Evolutionary conservation across 768 basidiomycete species (phyloP).

Genomic region (Psilocybe cubensis): DNA sequence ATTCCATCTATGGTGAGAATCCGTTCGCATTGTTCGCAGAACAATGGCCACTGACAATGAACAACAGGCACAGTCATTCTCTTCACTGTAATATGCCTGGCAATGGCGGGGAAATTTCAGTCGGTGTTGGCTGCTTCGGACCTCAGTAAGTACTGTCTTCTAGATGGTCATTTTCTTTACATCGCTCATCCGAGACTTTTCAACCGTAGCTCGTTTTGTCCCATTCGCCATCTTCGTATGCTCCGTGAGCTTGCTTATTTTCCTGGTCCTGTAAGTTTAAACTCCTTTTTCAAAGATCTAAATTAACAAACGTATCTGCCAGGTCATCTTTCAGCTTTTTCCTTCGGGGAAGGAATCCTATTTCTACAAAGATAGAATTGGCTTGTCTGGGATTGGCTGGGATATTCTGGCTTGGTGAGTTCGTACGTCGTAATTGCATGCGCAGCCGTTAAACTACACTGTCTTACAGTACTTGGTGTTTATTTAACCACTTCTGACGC

Average conservation of each 20-base stretch:
- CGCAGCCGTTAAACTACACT: slow-evolving; percentile 16
- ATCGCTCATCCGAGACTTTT: slow-evolving; percentile 9
- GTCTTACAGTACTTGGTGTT: slow-evolving; percentile 75
- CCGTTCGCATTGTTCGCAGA: slow-evolving; percentile 5
- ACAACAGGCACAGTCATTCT: slow-evolving; percentile 62
- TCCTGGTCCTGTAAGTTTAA: slow-evolving; percentile 61
- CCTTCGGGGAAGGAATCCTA: slow-evolving; percentile 70
- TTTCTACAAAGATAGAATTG: slow-evolving; percentile 78
- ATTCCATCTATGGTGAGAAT: slow-evolving; percentile 65
- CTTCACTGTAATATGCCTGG: slow-evolving; percentile 80
- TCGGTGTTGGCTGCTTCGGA: slow-evolving; percentile 72
- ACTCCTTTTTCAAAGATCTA: slow-evolving; percentile 13
- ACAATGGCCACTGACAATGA: neutral
- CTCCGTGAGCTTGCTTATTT: slow-evolving; percentile 67
- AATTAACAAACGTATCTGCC: neutral
- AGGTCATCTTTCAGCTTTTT: slow-evolving; percentile 71
- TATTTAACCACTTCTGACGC: slow-evolving; percentile 77
- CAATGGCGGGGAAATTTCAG: slow-evolving; percentile 80
- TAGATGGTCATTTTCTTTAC: neutral
- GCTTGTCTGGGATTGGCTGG: slow-evolving; percentile 72
- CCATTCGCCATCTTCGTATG: slow-evolving; percentile 87
- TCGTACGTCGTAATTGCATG: slow-evolving; percentile 1
- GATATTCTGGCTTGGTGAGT: slow-evolving; percentile 79
- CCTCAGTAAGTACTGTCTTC: slow-evolving; percentile 60
- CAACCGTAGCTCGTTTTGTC: slow-evolving; percentile 73